These are phyloP conservation scores for Oryza glaberrima DNA, from an alignment of 176 grass and related monocot species.

Conservation along the genomic window DNA sequence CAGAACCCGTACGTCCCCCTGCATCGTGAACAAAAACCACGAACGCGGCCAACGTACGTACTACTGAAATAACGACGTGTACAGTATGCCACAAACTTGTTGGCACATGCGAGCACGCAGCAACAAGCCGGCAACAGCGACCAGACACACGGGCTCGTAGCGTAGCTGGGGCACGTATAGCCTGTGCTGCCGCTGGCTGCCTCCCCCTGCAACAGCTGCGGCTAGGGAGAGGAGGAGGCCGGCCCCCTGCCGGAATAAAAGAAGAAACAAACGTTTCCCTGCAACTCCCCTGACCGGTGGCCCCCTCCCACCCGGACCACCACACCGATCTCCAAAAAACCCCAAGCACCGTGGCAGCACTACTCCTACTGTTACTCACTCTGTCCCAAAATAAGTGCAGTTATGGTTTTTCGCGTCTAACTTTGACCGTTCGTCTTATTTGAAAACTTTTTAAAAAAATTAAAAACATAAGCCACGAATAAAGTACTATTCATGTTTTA, in stretches of 20 bases:
- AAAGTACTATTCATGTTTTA: too few relatives aligned
- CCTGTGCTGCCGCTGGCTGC: neutral
- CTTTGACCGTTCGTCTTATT: too few relatives aligned
- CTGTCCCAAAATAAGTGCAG: too few relatives aligned
- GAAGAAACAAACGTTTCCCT: conserved; percentile 28
- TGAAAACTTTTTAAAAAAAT: too few relatives aligned
- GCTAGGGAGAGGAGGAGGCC: neutral
- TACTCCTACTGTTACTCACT: too few relatives aligned
- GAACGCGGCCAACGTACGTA: too few relatives aligned
- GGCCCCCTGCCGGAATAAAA: conserved; percentile 35
- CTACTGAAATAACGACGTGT: neutral
- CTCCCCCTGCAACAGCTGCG: too few relatives aligned
- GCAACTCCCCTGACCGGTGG: neutral
- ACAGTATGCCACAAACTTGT: neutral
- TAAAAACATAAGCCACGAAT: too few relatives aligned
- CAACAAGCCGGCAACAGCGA: conserved; percentile 25
- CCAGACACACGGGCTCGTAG: conserved; percentile 27
- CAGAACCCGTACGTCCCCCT: neutral
- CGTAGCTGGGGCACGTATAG: neutral
- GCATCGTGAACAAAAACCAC: too few relatives aligned
- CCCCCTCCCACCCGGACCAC: neutral
- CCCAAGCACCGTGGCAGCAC: too few relatives aligned
- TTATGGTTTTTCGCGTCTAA: too few relatives aligned
- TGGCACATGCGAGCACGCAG: conserved; percentile 7
- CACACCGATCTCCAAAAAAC: neutral